These are phyloP conservation scores for Ballota nigra DNA, from an alignment of 257 asterid genomes.

Conservation along the genomic window DNA sequence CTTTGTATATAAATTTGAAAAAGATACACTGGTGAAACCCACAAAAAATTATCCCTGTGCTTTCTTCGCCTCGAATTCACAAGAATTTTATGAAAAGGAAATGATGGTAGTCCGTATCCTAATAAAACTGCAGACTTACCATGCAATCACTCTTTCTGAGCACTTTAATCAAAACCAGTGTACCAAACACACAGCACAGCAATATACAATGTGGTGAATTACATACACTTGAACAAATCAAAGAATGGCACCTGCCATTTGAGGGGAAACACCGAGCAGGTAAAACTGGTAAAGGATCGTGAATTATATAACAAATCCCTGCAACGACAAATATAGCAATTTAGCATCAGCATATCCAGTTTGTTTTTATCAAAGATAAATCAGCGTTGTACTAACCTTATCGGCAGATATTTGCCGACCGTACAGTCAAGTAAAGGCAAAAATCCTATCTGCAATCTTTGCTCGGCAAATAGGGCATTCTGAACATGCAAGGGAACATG, in stretches of 20 bases:
- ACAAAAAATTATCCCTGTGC: neutral
- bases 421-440: slow-evolving; percentile 58
- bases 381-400: slow-evolving; percentile 23
- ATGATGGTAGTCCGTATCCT: neutral
- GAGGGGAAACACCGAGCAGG: slow-evolving; percentile 33
- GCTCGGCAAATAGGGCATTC: slow-evolving; percentile 87
- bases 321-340: slow-evolving; percentile 17
- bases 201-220: slow-evolving; percentile 34
- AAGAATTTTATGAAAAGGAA: too few species aligned
- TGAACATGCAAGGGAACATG: slow-evolving; percentile 92
- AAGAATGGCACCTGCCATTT: slow-evolving; percentile 62
- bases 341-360: neutral
- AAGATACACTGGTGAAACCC: neutral
- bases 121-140: neutral
- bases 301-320: slow-evolving; percentile 27
- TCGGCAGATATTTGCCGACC: neutral
- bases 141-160: neutral
- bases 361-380: neutral
- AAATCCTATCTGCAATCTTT: slow-evolving; percentile 73
- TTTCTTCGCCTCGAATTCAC: neutral
- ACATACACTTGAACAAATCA: slow-evolving; percentile 55
- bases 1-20: too few species aligned
- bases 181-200: slow-evolving; percentile 17
- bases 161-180: slow-evolving; percentile 23
- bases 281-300: slow-evolving; percentile 10